Evolutionary conservation across 768 basidiomycete genomes (phyloP), one percentile per base, ranked within the genome.

Genomic region (Lactarius vividus): DNA sequence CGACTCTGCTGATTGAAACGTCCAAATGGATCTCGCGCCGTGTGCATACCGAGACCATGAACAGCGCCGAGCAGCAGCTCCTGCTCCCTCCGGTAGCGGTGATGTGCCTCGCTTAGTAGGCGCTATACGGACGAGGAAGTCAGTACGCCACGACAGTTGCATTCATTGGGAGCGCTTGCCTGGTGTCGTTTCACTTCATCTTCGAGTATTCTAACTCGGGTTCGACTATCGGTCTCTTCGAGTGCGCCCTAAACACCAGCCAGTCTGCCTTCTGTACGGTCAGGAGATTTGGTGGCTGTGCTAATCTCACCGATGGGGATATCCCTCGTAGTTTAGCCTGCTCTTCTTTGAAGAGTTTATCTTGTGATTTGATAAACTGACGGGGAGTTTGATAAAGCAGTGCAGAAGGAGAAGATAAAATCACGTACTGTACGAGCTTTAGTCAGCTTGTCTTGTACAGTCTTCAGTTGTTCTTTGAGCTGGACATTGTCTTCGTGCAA

Each of bases 291-390:
- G 28, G 23, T 3, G 67, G 57, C 46, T 39, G 56, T 39, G 57
- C 53, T 35, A 57, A 33, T 37, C 75, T 81, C 68, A 88, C 88
- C 46, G 83, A 75, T 39, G 79, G 72, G 56, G 76, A 75, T 62
- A 77, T 71, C 26, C 78, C 80, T 35, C 77, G 79, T 70, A 81
- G 82, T 59, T 85, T 84, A 5, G 87, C 85, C 58, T 88, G 87
- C 72, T 89, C 88, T 72, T 93, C 91, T 70, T 89, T 90, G 77
- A 95, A 89, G 33, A 94, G 80, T 69, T 90, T 91, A 77, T 97
- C 94, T 75, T 96, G 95, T 37, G 87, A 83, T 74, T 93, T 94
- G 79, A 98, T 94, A 76, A 96, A 95, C 92, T 96, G 6, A 18
- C 6, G 6, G 26, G 49, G 26, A 26, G 29, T 7, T 13, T 11